Base-by-base conservation (phyloP, 2,329 filamentous ascomycete genomes). In the Cucurbitaria berberidis region DNA sequence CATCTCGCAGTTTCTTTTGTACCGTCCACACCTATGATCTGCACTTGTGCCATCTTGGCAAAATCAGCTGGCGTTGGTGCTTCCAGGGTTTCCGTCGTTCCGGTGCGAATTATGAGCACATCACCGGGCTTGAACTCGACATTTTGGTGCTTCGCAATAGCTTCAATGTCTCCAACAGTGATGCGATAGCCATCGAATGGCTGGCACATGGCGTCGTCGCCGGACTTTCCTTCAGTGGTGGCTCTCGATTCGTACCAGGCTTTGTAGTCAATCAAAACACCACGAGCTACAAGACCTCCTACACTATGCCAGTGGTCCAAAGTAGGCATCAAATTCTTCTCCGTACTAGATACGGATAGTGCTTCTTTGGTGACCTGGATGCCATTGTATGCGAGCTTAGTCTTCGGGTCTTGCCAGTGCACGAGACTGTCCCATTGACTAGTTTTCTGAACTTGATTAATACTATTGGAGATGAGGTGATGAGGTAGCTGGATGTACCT, bases 1-100 rank as follows among this genome's bases (percentile, higher is more conserved):
- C 86, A 89, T 35, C 81, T 79, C 3, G 82, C 77, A 8, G 84
- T 80, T 19, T 80, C 79, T 26, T 30, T 39, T 3, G 32, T 46
- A 2, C 59, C 59, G 3, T 59, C 36, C 7, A 59, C 48, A 16
- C 55, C 59, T n/a, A 45, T 34, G n/a, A 57, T 16, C 21, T 59
- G 38, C 22, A 38, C 11, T 3, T 54, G 51, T 15, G 38, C 35
- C 38, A 59, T 47, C 18, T 53, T 54, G 9, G 57, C 52, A 42
- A 58, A 51, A 40, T 57, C 50, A 5, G 34, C 48, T 13, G 48
- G 45, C 7, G 48, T 48, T 6, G 53, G 50, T 3, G 44, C 44
- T 13, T 53, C 51, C 3, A 55, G 42, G 11, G 35, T 13, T 27
- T 57, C 51, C 1, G 53, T 62, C 40, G 47, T 49, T 15, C 64